These are phyloP conservation scores for Aeschynomene evenia DNA, from an alignment of 306 rosid species.

Conservation along the genomic window DNA sequence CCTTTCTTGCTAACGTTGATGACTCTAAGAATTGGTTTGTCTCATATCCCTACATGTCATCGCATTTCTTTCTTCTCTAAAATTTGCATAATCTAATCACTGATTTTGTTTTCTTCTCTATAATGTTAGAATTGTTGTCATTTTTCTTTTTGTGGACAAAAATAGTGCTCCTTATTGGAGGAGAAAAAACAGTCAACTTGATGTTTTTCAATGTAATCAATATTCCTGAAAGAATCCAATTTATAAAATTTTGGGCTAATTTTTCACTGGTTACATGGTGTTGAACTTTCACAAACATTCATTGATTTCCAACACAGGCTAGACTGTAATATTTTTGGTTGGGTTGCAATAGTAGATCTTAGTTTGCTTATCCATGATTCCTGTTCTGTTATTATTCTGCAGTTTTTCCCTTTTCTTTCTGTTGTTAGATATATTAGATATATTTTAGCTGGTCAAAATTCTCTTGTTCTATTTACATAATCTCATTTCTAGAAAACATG, in stretches of 20 bases:
- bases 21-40: constrained; percentile 83
- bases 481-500: constrained; percentile 1
- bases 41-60: constrained; percentile 4
- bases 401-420: not conserved
- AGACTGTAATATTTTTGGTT: not conserved
- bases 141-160: not conserved
- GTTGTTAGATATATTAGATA: not conserved
- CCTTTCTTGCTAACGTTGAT: constrained; percentile 77
- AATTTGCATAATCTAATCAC: not conserved
- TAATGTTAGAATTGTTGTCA: not conserved
- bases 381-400: not conserved
- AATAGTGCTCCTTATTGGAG: not conserved
- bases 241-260: not conserved
- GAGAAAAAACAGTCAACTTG: not conserved
- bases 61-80: not conserved
- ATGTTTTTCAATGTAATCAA: not conserved
- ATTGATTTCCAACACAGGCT: not conserved
- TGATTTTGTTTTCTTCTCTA: not conserved
- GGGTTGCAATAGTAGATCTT: not conserved
- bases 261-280: not conserved
- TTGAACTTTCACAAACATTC: not conserved
- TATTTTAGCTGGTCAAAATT: not conserved
- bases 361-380: constrained; percentile 5
- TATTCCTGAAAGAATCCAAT: not conserved
- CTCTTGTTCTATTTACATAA: not conserved